A percentile compares a stretch with the other conserved stretches of the same genome.
These are phyloP conservation scores for Aristolochia fimbriata DNA, from an alignment of 164 flowering plant genomes.

Conservation along the genomic window DNA sequence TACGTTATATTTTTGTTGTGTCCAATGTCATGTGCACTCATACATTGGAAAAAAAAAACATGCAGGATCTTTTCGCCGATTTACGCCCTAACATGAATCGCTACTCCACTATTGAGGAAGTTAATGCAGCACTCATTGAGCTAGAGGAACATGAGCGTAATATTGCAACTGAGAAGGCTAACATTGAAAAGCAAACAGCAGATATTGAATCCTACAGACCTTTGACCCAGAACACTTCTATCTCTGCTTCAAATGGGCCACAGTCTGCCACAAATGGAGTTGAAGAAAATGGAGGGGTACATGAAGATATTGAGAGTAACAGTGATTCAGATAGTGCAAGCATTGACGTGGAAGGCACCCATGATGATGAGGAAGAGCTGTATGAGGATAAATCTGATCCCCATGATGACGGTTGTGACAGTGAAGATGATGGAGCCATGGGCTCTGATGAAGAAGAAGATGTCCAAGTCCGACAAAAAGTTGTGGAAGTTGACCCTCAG, in stretches of 20 bases:
- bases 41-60: conserved; percentile 1
- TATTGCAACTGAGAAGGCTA: conserved; percentile 39
- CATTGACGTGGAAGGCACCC: conserved; percentile 37
- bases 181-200: conserved; percentile 38
- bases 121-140: conserved; percentile 57
- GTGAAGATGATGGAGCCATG: conserved; percentile 48
- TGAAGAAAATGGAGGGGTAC: conserved; percentile 55
- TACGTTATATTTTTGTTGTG: too few relatives aligned
- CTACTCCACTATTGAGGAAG: conserved; percentile 74
- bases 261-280: conserved; percentile 35
- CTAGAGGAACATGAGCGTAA: conserved; percentile 75
- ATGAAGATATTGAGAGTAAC: conserved; percentile 55
- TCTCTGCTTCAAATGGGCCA: conserved; percentile 37
- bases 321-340: conserved; percentile 80
- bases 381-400: conserved; percentile 43
- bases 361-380: conserved; percentile 54
- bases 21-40: too few relatives aligned
- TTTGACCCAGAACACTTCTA: conserved; percentile 23
- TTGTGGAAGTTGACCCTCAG: conserved; percentile 55
- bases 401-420: conserved; percentile 51
- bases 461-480: conserved; percentile 73
- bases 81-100: conserved; percentile 84
- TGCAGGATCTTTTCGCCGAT: conserved; percentile 86
- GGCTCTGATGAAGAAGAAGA: conserved; percentile 90
- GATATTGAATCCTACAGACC: conserved; percentile 41